A percentile compares a stretch with the other conserved stretches of the same genome.
Evolutionary conservation across 2,329 filamentous ascomycete genomes (phyloP).

Genomic region (Drechslerella dactyloides): DNA sequence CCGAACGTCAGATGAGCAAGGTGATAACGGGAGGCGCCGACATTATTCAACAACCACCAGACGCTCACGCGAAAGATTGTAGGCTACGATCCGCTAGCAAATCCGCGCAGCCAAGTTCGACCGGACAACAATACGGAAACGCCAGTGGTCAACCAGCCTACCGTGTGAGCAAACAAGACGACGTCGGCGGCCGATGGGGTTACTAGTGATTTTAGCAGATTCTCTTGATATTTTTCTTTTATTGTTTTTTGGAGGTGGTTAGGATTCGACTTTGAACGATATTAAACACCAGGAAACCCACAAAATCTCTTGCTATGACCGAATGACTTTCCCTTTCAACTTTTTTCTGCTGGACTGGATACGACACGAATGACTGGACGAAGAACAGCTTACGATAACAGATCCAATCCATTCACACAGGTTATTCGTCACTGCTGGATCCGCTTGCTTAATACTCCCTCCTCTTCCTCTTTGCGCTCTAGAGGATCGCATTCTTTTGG

Average conservation of each 20-base stretch:
- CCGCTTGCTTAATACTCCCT: constrained; percentile 40
- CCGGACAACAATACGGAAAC: constrained; percentile 49
- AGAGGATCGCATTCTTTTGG: constrained; percentile 22
- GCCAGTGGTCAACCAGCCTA: constrained; percentile 51
- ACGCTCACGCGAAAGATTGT: constrained; percentile 51
- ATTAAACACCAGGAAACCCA: constrained; percentile 36
- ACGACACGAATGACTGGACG: constrained; percentile 48
- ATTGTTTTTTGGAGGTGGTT: constrained; percentile 42
- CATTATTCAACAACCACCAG: constrained; percentile 32
- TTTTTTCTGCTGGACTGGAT: constrained; percentile 46
- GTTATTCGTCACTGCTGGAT: constrained; percentile 50
- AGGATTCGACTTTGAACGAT: constrained; percentile 46
- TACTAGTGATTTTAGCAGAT: constrained; percentile 50
- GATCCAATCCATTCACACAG: constrained; percentile 38
- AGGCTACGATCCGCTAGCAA: constrained; percentile 56
- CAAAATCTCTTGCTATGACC: constrained; percentile 43
- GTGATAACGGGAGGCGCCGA: constrained; percentile 45
- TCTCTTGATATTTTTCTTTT: constrained; percentile 40
- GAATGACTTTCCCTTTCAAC: constrained; percentile 42
- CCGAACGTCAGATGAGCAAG: constrained; percentile 30
- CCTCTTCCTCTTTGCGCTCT: constrained; percentile 23
- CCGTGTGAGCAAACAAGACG: constrained; percentile 54
- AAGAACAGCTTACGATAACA: constrained; percentile 23
- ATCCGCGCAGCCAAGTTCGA: constrained; percentile 52
- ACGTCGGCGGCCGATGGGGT: constrained; percentile 52